phyloP scores from a whole-genome alignment of 1,139 yeast genomes.

The Groenewaldozyma auringiensis region DNA sequence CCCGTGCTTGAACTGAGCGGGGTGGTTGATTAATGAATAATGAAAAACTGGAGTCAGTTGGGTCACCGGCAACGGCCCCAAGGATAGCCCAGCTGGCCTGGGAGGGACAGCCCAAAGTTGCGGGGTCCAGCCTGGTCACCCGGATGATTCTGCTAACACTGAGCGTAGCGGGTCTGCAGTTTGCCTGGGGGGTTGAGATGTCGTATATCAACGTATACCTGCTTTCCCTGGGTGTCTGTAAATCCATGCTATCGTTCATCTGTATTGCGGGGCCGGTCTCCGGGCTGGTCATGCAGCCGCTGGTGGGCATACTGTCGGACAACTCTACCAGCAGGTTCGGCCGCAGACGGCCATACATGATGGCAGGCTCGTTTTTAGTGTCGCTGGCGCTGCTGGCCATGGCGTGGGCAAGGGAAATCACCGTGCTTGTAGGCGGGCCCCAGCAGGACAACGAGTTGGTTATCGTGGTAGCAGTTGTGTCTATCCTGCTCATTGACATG shows the following conservation, averaged over 20 bases:
- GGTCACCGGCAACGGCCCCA: neutral
- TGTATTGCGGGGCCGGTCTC: conserved; percentile 61
- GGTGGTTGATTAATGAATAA: neutral
- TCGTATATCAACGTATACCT: conserved; percentile 34
- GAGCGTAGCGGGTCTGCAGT: conserved; percentile 34
- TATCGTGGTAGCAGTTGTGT: conserved; percentile 38
- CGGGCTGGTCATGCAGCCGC: conserved; percentile 53
- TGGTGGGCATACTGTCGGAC: conserved; percentile 50
- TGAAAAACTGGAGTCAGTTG: neutral
- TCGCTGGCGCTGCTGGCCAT: conserved; percentile 38
- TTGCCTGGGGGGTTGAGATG: conserved; percentile 39
- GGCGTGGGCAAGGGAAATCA: conserved; percentile 42
- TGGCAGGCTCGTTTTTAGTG: conserved; percentile 45
- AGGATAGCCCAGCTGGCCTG: conserved; percentile 12
- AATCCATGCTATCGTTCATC: conserved; percentile 44
- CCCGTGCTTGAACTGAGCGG: no score
- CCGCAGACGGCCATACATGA: conserved; percentile 47
- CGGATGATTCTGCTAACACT: conserved; percentile 31
- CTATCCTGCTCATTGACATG: conserved; percentile 47
- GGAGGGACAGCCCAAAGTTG: conserved; percentile 28
- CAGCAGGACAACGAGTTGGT: neutral
- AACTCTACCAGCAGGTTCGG: conserved; percentile 40
- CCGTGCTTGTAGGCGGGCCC: conserved; percentile 9
- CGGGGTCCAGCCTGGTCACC: conserved; percentile 25
- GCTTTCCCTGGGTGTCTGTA: conserved; percentile 48